Base-by-base conservation (phyloP, 805 yeast genomes). In the Yarrowia porcina region DNA sequence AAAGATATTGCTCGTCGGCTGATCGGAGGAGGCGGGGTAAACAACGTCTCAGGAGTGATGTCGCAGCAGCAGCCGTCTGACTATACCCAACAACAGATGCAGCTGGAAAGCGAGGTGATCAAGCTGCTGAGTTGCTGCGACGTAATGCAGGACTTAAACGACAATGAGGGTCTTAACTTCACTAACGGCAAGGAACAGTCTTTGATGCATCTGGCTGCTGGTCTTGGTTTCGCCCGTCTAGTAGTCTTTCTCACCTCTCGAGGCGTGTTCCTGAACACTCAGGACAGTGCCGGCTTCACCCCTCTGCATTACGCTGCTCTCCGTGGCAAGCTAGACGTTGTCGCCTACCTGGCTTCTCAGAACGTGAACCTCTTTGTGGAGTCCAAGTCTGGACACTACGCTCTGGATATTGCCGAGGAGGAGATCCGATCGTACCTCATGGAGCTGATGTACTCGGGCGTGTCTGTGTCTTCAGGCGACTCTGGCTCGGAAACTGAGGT, bases 1-100 rank as follows among this genome's bases (percentile, higher is more conserved):
- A 84, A 89, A 68, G 91, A 90, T 71, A 89, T 94, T 69, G 98
- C 98, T 1, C 87, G 88, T 73, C 80, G 96, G 67, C 90, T 94
- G 67, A 91, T 93, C 61, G 96, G 94, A 12, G 81, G 83, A 59
- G 63, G 61, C 10, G 57, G 59, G 10, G 52, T 54, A 15, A 54
- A 54, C 21, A 25, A 33, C 17, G 44, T 52, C 10, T 18, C 23
- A 15, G 33, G 35, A 4, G 45, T 36, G 2, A 49, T 32, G 27
- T 28, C 20, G 20, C 39, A 49, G 41, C 41, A 15, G 15, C 30
- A 20, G 20, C 27, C 36, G 7, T 11, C 27, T 3, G 60, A 27
- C 27, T 54, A 35, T 18, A 11, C 7, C 3, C 33, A 35, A 18
- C 45, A 30, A 13, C 35, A 54, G 25, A 39, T 36, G 61, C 87